Evolutionary conservation across 148 eudicot genomes (phyloP), one percentile per base, ranked within the genome.

Genomic region (Cornus kousa): DNA sequence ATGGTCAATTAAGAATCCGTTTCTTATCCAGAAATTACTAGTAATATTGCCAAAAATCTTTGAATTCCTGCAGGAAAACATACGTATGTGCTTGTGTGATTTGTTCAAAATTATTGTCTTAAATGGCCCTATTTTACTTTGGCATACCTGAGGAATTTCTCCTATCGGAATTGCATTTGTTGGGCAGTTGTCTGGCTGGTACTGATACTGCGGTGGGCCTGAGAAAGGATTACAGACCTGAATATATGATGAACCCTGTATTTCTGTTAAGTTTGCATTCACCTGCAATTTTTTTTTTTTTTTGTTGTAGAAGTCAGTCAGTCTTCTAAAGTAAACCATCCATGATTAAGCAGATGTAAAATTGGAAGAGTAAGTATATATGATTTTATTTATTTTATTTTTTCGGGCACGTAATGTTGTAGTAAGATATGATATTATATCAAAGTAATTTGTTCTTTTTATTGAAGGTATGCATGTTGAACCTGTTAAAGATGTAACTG

Each of bases 161-260:
- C 90, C 90, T 35, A 93, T 93, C 35, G 71, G 81, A 67, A 93
- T 84, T 53, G 89, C 70, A 68, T 82, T 86, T 31, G 85, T 20
- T 73, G 92, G 82, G 66, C 97, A 93, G 23, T 83, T 85, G 75
- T 82, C 80, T 73, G 97, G 90, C 68, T 84, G 87, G 78, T 86
- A 91, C 9, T 78, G 33, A 76, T 88, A 89, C 23, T 80, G 82
- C 2, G 95, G 97, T 28, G 95, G 92, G 72, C 87, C 89, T 0
- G 97, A 91, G 91, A 93, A 93, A 53, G 97, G 97, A 83, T 93
- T 93, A 90, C 97, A 93, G 28, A 93, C 81, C 16, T 88, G 48
- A 88, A 67, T 53, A 53, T 53, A 16, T 2, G 14, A 53, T 53
- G 59, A 0, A 13, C 17, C 59, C 59, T 53, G 23, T n/a, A 62